These are phyloP conservation scores for Phlyctochytrium arcticum DNA, from an alignment of 192 early-diverging fungal species.

Conservation along the genomic window DNA sequence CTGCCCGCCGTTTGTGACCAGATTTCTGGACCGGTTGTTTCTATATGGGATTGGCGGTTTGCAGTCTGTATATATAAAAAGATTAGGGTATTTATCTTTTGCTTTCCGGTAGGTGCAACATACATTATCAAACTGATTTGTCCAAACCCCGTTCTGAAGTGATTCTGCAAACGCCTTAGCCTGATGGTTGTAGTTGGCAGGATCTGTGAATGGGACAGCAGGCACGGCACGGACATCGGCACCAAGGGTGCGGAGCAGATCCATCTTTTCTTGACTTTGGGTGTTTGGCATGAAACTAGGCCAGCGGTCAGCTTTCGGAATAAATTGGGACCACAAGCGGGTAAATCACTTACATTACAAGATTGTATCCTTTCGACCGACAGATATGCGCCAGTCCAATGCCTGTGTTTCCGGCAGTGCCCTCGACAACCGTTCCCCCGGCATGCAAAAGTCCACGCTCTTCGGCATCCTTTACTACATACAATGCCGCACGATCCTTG, in stretches of 20 bases:
- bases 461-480: slow-evolving; percentile 92
- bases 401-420: slow-evolving; percentile 77
- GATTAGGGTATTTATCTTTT: background rate
- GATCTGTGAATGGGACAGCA: slow-evolving; percentile 86
- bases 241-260: slow-evolving; percentile 85
- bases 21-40: slow-evolving; percentile 96
- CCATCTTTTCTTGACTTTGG: slow-evolving; percentile 91
- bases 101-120: background rate
- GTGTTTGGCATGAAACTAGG: slow-evolving; percentile 91
- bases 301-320: background rate
- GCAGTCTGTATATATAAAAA: slow-evolving; percentile 46
- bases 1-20: slow-evolving; percentile 72
- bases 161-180: slow-evolving; percentile 76
- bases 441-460: slow-evolving; percentile 73
- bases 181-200: slow-evolving; percentile 93
- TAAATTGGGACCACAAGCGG: background rate
- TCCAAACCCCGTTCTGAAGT: slow-evolving; percentile 85
- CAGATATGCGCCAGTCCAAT: slow-evolving; percentile 95
- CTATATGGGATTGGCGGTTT: slow-evolving; percentile 87
- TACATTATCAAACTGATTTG: slow-evolving; percentile 93
- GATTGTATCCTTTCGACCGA: slow-evolving; percentile 89
- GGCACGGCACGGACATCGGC: slow-evolving; percentile 93
- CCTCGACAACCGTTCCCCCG: slow-evolving; percentile 82
- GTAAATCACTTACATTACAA: slow-evolving; percentile 59
- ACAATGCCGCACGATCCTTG: slow-evolving; percentile 94